phyloP scores from a whole-genome alignment of 2,329 filamentous ascomycete species.

The Chrysosporium keratinophilum region DNA sequence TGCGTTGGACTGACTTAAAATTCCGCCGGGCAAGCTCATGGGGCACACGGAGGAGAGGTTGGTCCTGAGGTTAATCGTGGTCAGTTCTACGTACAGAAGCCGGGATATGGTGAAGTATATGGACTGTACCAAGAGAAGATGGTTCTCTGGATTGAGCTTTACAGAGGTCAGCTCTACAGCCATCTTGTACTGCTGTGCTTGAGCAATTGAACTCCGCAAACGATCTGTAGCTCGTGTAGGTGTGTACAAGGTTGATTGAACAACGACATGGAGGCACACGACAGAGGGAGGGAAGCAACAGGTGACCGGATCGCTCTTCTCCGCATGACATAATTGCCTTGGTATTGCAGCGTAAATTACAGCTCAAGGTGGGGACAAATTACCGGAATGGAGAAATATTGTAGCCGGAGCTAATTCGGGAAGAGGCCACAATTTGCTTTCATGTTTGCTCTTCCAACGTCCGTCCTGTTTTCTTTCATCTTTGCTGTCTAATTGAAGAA shows the following conservation, averaged over 20 bases:
- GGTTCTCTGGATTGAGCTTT: slow-evolving; percentile 42
- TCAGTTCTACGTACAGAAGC: background rate
- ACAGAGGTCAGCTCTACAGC: slow-evolving; percentile 38
- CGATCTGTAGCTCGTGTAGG: background rate
- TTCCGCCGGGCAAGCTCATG: slow-evolving; percentile 89
- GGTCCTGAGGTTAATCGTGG: slow-evolving; percentile 51
- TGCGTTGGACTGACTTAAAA: slow-evolving; percentile 61
- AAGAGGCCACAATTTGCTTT: slow-evolving; percentile 7
- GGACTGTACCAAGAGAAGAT: slow-evolving; percentile 37
- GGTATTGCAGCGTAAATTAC: background rate
- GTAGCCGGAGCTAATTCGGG: background rate
- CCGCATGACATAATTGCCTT: slow-evolving; percentile 11
- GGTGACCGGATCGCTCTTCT: background rate
- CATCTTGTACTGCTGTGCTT: slow-evolving; percentile 20
- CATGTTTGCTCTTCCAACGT: background rate
- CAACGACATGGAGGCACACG: background rate
- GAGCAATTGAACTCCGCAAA: background rate
- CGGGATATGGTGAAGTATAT: background rate
- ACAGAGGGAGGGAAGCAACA: background rate
- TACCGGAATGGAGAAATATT: slow-evolving; percentile 1
- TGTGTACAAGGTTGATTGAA: background rate
- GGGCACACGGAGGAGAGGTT: slow-evolving; percentile 84
- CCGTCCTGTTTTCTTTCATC: background rate
- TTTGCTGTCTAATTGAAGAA: background rate
- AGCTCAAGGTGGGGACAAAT: background rate